Evolutionary conservation across 139 green algal species (phyloP), one percentile per base, ranked within the genome.

Genomic region (Micromonas pusilla): DNA sequence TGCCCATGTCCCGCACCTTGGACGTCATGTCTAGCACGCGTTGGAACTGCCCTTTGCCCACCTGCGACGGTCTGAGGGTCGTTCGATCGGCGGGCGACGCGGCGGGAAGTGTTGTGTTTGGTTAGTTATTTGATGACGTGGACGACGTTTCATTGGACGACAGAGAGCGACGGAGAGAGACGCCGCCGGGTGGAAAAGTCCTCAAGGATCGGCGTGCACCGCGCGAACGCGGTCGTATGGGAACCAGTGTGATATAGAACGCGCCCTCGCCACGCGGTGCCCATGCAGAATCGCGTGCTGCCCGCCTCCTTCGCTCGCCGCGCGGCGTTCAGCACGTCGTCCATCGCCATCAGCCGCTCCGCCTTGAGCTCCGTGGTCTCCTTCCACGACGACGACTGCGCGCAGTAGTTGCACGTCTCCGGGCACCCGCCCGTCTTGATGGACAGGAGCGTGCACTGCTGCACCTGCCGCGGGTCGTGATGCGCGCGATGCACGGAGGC

Each of bases 211-310:
- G n/a, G n/a, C n/a, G n/a, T n/a, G n/a, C n/a, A n/a, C n/a, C n/a
- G n/a, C n/a, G n/a, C n/a, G n/a, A n/a, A n/a, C n/a, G n/a, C n/a
- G n/a, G n/a, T n/a, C n/a, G n/a, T n/a, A n/a, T n/a, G n/a, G n/a
- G n/a, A n/a, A n/a, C n/a, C n/a, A n/a, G n/a, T n/a, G n/a, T n/a
- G n/a, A n/a, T n/a, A n/a, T n/a, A n/a, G n/a, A n/a, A n/a, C n/a
- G n/a, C n/a, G n/a, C 0, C 96, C 95, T 13, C 95, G 79, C 95
- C 95, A 99, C 4, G 95, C 95, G 1, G 95, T 94, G 6, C 95
- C 95, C 95, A 99, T 98, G 87, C 95, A 99, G 87, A 99, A 99
- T 23, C 95, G 91, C 3, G 95, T 99, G 87, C 88, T 96, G 70
- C 95, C 95, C 0, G 92, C 81, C 32, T 92, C 94, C 60, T 92